phyloP scores from a whole-genome alignment of 2,329 filamentous ascomycete genomes.

The Colletotrichum sp. region DNA sequence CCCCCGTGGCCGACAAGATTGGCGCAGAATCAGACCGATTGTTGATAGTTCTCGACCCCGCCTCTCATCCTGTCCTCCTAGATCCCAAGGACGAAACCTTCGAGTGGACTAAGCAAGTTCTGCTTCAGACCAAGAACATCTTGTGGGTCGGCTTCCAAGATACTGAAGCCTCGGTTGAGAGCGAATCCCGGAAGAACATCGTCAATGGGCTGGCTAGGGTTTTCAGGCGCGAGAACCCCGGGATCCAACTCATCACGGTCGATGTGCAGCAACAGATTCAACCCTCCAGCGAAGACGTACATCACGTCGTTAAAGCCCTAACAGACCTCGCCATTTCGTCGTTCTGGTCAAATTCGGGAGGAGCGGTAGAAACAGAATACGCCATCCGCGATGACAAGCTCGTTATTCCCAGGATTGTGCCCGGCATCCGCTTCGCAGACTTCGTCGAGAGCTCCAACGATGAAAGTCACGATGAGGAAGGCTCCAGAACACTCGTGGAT shows the following conservation, averaged over 20 bases:
- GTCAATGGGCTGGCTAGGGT: slow-evolving; percentile 25
- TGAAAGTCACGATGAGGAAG: background rate
- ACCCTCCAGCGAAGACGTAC: background rate
- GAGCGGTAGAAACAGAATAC: background rate
- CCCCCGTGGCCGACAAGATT: too few species aligned
- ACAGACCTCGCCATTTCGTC: background rate
- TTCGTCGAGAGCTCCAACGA: background rate
- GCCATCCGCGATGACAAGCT: background rate
- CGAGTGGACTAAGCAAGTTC: background rate
- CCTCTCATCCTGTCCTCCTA: background rate
- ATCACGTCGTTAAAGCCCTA: background rate
- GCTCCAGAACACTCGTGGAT: background rate
- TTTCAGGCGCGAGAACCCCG: slow-evolving; percentile 23
- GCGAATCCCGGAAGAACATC: slow-evolving; percentile 18
- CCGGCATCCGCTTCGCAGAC: background rate
- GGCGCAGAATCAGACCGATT: too few species aligned
- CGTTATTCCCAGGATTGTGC: background rate
- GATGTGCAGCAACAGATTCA: slow-evolving; percentile 10
- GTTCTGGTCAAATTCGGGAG: background rate
- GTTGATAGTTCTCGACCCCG: background rate
- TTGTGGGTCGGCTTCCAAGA: slow-evolving; percentile 2
- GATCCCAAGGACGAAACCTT: background rate
- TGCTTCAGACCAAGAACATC: background rate
- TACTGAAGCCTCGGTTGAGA: background rate
- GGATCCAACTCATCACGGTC: slow-evolving; percentile 23